Conservation (phyloP, 495 filamentous ascomycete species). For the Bacidia rubella region DNA sequence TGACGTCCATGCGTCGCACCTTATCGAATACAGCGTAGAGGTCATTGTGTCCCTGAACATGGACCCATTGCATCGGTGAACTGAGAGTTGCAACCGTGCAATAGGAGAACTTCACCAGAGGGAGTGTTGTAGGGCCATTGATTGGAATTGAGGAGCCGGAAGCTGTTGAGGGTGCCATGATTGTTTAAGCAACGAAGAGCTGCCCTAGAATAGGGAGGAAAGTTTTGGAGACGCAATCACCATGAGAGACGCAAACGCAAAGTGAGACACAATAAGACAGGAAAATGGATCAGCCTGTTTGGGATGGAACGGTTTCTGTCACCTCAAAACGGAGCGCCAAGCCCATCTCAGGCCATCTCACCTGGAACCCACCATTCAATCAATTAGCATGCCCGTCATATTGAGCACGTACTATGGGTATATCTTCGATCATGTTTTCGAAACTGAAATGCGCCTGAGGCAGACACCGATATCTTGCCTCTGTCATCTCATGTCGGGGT, state of each 20-base stretch:
- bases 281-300: too few species aligned
- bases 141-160: neutral
- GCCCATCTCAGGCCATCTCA: neutral
- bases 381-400: neutral
- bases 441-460: too few species aligned
- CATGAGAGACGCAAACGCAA: neutral
- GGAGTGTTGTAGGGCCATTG: slow-evolving; percentile 11
- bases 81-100: slow-evolving; percentile 9
- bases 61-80: slow-evolving; percentile 13
- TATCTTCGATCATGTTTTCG: neutral
- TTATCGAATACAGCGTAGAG: slow-evolving; percentile 18
- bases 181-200: neutral
- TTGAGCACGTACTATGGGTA: neutral
- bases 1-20: slow-evolving; percentile 5
- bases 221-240: neutral
- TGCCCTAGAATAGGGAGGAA: neutral
- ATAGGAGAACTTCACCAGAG: slow-evolving; percentile 15
- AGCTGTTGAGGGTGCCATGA: slow-evolving; percentile 6
- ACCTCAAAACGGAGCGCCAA: too few species aligned
- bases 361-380: neutral
- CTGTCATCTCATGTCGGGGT: too few species aligned
- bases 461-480: too few species aligned
- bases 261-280: too few species aligned
- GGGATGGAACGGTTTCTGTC: too few species aligned
- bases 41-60: slow-evolving; percentile 7